A percentile compares a stretch with the other conserved stretches of the same genome.
These are phyloP conservation scores for Pneumocystis jirovecii DNA, from an alignment of 1,139 yeast genomes.

Conservation along the genomic window DNA sequence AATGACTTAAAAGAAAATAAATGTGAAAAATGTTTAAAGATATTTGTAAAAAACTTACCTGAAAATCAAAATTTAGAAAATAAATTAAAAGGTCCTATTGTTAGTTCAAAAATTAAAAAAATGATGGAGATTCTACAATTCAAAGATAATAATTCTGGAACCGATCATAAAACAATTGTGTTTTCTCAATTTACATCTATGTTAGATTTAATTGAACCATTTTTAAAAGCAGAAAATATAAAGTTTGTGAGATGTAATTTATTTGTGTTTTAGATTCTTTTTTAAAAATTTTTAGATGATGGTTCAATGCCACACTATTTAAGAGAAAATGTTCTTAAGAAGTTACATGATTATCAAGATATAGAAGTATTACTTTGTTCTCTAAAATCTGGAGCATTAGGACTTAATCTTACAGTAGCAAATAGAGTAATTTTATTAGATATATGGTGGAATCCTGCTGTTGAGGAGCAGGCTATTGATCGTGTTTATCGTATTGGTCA, in stretches of 20 bases:
- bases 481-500: slow-evolving; percentile 51
- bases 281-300: slow-evolving; percentile 6
- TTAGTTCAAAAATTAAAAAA: slow-evolving; percentile 5
- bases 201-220: slow-evolving; percentile 52
- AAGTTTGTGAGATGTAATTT: slow-evolving; percentile 32
- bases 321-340: slow-evolving; percentile 6
- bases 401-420: slow-evolving; percentile 43
- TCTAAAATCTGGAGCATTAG: slow-evolving; percentile 43
- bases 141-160: background rate
- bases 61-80: background rate
- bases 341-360: slow-evolving; percentile 4
- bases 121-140: slow-evolving; percentile 4
- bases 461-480: slow-evolving; percentile 47
- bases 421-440: slow-evolving; percentile 41
- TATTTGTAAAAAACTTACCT: background rate
- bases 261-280: background rate
- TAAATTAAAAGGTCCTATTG: background rate
- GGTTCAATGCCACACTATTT: slow-evolving; percentile 13
- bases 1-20: slow-evolving; percentile 3
- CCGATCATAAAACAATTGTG: slow-evolving; percentile 39
- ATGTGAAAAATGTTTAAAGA: background rate
- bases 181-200: slow-evolving; percentile 76
- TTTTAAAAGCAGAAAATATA: slow-evolving; percentile 36
- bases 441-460: slow-evolving; percentile 56
- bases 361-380: slow-evolving; percentile 36